phyloP scores from a whole-genome alignment of 176 grass and related monocot genomes.

The Pontederia paniculata region DNA sequence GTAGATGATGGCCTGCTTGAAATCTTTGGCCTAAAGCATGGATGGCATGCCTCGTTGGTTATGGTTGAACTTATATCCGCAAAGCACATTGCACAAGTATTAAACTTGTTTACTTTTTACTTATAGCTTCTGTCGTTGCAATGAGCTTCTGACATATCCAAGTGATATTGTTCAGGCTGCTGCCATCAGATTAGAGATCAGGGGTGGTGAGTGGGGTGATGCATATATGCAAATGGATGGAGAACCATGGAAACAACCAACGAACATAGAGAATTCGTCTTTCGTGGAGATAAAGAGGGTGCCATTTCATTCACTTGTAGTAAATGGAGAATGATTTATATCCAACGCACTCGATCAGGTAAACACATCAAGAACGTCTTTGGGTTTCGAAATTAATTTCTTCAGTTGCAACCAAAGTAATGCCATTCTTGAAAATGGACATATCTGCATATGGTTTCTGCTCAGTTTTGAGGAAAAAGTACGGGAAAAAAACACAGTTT shows the following conservation, averaged over 20 bases:
- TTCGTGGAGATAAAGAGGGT: constrained; percentile 88
- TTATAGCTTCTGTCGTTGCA: background rate
- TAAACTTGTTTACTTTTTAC: background rate
- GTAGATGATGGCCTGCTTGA: constrained; percentile 89
- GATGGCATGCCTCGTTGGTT: constrained; percentile 97
- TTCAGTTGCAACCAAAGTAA: too few relatives aligned
- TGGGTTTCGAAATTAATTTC: too few relatives aligned
- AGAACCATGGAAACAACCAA: constrained; percentile 94
- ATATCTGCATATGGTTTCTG: too few relatives aligned
- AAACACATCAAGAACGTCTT: background rate
- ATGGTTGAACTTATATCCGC: constrained; percentile 99
- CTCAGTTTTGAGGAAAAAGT: too few relatives aligned
- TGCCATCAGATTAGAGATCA: constrained; percentile 86
- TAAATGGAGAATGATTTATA: constrained; percentile 39
- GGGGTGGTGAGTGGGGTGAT: constrained; percentile 66
- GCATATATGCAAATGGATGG: constrained; percentile 99
- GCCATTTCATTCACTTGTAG: constrained; percentile 62
- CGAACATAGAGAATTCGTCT: constrained; percentile 52
- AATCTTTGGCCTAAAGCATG: constrained; percentile 99
- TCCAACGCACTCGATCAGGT: constrained; percentile 1
- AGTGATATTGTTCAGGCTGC: constrained; percentile 45
- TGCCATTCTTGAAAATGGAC: too few relatives aligned
- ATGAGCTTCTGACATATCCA: constrained; percentile 2
- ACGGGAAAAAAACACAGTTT: too few relatives aligned
- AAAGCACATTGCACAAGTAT: constrained; percentile 96